These are phyloP conservation scores for Smallanthus sonchifolius DNA, from an alignment of 129 eudicot species.

Conservation along the genomic window DNA sequence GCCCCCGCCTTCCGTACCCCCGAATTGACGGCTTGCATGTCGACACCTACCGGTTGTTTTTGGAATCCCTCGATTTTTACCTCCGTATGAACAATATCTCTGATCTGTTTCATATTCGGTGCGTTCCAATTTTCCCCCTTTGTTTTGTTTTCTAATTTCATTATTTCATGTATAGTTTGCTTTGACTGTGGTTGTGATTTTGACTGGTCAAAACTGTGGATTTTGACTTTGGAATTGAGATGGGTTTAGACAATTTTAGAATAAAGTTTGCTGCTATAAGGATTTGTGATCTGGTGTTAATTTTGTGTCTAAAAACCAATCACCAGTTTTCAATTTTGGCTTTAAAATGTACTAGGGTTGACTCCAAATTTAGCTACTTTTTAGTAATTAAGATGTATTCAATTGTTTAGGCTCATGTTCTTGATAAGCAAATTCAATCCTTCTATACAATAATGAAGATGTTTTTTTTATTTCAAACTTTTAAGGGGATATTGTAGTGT, in stretches of 20 bases:
- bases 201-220: not conserved
- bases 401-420: not conserved
- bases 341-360: not conserved
- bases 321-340: not conserved
- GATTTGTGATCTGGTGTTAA: not conserved
- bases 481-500: too few species aligned
- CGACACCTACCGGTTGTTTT: constrained; percentile 31
- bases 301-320: not conserved
- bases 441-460: not conserved
- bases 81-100: constrained; percentile 34
- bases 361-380: not conserved
- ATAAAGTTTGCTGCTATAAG: not conserved
- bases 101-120: constrained; percentile 51
- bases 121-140: not conserved
- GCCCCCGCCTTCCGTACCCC: constrained; percentile 47
- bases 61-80: constrained; percentile 35
- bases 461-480: not conserved
- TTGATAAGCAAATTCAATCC: not conserved
- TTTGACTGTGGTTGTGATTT: not conserved
- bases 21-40: constrained; percentile 51
- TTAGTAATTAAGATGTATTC: not conserved
- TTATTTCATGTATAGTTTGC: not conserved
- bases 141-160: not conserved
- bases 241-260: not conserved
- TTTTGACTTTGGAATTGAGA: constrained; percentile 11